Evolutionary conservation across 2,329 filamentous ascomycete species (phyloP).

Genomic region (Teratosphaeria viscida): DNA sequence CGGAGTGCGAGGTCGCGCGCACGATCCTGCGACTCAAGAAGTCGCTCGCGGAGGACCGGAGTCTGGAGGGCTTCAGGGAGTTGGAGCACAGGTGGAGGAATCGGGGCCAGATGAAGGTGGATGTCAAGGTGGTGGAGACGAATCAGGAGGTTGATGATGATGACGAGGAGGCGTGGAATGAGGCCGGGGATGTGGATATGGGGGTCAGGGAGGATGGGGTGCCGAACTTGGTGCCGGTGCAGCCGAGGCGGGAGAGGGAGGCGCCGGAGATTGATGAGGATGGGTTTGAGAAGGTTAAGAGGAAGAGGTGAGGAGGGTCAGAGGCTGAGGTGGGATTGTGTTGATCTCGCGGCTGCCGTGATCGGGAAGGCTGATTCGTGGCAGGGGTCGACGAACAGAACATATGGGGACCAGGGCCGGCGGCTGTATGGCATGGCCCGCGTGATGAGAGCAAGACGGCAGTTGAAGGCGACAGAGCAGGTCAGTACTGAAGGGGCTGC

Average conservation of each 20-base stretch:
- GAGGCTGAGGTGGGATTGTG: not conserved
- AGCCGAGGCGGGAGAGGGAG: constrained; percentile 47
- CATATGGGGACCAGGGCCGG: no score
- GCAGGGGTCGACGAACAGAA: not conserved
- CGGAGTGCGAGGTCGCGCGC: constrained; percentile 60
- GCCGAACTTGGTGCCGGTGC: constrained; percentile 50
- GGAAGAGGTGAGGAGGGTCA: not conserved
- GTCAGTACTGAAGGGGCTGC: no score
- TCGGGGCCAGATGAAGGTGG: constrained; percentile 50
- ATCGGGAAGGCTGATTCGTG: no score
- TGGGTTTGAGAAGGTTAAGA: constrained; percentile 27
- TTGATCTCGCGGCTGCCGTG: not conserved
- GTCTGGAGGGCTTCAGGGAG: constrained; percentile 71
- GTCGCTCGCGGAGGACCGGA: constrained; percentile 56
- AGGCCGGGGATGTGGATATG: constrained; percentile 41
- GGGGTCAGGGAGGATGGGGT: constrained; percentile 50
- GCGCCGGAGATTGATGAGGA: constrained; percentile 43
- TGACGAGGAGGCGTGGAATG: constrained; percentile 37
- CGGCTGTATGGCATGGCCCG: no score
- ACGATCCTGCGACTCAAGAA: constrained; percentile 59
- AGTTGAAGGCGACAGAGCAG: no score
- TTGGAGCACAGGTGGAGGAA: constrained; percentile 63
- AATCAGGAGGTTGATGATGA: constrained; percentile 38
- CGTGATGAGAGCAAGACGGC: no score
- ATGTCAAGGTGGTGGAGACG: constrained; percentile 42